Percentiles rank a stretch among this genome's conserved stretches.
Evolutionary conservation across 495 filamentous ascomycete species (phyloP).

Genomic region (Xylaria curta): DNA sequence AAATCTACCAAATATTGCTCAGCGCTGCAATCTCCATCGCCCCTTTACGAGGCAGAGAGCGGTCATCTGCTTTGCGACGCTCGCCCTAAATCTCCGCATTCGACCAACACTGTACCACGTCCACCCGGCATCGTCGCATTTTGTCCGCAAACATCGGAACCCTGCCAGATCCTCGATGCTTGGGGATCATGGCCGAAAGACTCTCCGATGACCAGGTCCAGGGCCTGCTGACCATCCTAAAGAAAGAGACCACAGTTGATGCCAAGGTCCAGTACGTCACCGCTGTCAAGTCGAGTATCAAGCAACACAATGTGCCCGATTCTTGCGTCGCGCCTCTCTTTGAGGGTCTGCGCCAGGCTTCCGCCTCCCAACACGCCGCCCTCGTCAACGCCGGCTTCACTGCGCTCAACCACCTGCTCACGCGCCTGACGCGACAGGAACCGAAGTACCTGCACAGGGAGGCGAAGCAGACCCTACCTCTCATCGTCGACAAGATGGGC

Average conservation of each 20-base stretch:
- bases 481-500: constrained; percentile 84
- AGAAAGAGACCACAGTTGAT: constrained; percentile 71
- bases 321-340: constrained; percentile 73
- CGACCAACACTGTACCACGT: neutral
- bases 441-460: constrained; percentile 69
- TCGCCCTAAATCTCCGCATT: constrained; percentile 1
- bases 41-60: neutral
- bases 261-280: constrained; percentile 73
- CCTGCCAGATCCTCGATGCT: constrained; percentile 36
- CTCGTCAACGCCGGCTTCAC: constrained; percentile 81
- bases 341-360: constrained; percentile 71
- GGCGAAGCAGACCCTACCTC: constrained; percentile 68
- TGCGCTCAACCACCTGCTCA: constrained; percentile 81
- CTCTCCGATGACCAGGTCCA: constrained; percentile 68
- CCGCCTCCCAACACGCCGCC: constrained; percentile 70
- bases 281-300: constrained; percentile 81
- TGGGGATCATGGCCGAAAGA: constrained; percentile 56
- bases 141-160: constrained; percentile 16
- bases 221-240: constrained; percentile 69
- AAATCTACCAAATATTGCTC: neutral
- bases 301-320: constrained; percentile 84
- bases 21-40: neutral
- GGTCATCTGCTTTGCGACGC: neutral
- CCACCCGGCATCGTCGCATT: constrained; percentile 12
- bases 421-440: constrained; percentile 82